A percentile compares a stretch with the other conserved stretches of the same genome.
phyloP scores from a whole-genome alignment of 768 basidiomycete genomes.

The Tulasnella sp. region DNA sequence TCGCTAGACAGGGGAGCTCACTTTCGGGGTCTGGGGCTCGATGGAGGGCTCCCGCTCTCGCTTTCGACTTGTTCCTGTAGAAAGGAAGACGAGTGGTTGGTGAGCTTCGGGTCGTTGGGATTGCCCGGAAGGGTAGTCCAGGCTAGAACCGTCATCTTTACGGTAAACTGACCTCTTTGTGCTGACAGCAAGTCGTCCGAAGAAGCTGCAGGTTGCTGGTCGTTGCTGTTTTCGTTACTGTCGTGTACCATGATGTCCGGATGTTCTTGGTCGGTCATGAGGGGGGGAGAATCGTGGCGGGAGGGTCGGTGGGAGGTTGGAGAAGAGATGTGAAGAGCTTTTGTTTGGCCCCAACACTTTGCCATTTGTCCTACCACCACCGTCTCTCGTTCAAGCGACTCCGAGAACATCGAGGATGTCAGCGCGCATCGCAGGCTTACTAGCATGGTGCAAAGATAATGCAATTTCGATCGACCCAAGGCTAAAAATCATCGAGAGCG shows the following conservation, averaged over 20 bases:
- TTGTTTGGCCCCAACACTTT: neutral
- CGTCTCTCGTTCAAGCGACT: neutral
- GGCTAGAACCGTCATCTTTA: neutral
- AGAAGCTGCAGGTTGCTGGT: neutral
- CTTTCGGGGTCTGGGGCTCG: conserved; percentile 51
- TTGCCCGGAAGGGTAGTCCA: neutral
- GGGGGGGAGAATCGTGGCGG: neutral
- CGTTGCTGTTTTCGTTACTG: neutral
- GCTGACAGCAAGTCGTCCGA: neutral
- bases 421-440: conserved; percentile 13
- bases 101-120: neutral
- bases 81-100: neutral
- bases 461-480: conserved; percentile 23
- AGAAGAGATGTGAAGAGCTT: neutral
- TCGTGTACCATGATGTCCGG: neutral
- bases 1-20: conserved; percentile 20
- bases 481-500: conserved; percentile 14
- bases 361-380: neutral
- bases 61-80: conserved; percentile 41
- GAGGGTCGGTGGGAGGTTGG: neutral
- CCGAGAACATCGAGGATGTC: neutral
- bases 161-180: neutral
- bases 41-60: conserved; percentile 73
- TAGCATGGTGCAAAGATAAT: conserved; percentile 28
- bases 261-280: neutral